Base-by-base conservation (phyloP, 495 filamentous ascomycete species). In the Talaromyces trachyspermus region DNA sequence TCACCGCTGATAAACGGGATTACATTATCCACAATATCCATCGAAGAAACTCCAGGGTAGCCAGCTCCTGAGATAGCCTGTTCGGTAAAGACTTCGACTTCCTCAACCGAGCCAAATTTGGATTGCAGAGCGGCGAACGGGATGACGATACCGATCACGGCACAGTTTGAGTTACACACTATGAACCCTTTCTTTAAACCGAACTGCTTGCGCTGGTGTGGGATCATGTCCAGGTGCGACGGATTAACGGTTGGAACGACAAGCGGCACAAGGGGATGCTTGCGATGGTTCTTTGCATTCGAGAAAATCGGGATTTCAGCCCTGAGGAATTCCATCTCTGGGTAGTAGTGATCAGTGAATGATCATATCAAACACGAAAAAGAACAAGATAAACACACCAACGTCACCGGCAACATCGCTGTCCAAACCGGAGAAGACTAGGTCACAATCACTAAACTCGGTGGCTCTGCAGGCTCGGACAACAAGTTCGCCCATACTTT, bases 101-200 rank as follows among this genome's bases (percentile, higher is more conserved):
- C 66, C 55, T 85, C 79, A 49, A 94, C 78, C 32, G 74, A 73
- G 25, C 86, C 88, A 59, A 91, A 89, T 55, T 76, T 75, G 29
- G 82, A 77, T 62, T 87, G 80, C 27, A 94, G 76, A 17, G 85
- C 88, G 15, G 87, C 88, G 57, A 90, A 85, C n/a, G 88, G 88
- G 48, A 91, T 88, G 40, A 90, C 88, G 42, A 92, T 75, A 14
- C 88, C 88, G 57, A 91, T 91, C 45, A 91, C 89, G 17, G 86
- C 86, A 67, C 88, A 94, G 71, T 94, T 92, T 47, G 85, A 89
- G 69, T 92, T 92, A 72, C 86, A 91, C 33, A 91, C 84, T 44
- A 92, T 62, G 64, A 91, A 89, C 11, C 88, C 88, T 62, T 84
- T 86, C 46, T 81, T 67, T 30, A 88, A 68, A n/a, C 66, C 67